Base-by-base conservation (phyloP, 192 early-diverging fungal genomes). In the Podila minutissima region DNA sequence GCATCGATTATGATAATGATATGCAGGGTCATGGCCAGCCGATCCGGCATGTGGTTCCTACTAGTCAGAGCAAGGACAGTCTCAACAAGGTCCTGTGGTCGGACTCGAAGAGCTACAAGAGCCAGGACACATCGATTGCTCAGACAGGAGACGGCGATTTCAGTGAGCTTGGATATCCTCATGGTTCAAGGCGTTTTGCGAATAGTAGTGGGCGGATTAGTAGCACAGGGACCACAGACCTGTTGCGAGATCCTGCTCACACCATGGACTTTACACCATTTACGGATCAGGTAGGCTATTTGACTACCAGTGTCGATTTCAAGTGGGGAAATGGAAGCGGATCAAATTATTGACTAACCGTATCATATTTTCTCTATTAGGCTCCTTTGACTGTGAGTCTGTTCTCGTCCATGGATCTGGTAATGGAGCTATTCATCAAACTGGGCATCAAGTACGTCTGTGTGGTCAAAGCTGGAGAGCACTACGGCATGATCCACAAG, bases 401-500 rank as follows among this genome's bases (percentile, higher is more conserved):
- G 15, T 89, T 91, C 66, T 86, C 94, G 31, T 92, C 93, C n/a
- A 91, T 96, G 73, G 94, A 97, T 69, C 67, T 98, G n/a, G 90
- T 94, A 0, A 85, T 92, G 68, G 95, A 95, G 57, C 62, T 97
- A 60, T 95, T 98, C 73, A 86, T 92, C 58, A 94, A 96, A 64
- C 71, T 98, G 49, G 96, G 97, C 4, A 83, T 94, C 31, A 89
- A 91, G 57, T 95, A 93, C 48, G 71, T 98, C 3, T 94, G 93
- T 73, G 95, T 98, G 12, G 89, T 90, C 10, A 84, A 93, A 59
- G 86, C 90, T 24, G 95, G 96, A 2, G 72, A 87, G 19, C 94
- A 89, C 59, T 89, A 91, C 50, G 97, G 96, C 22, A 88, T 96
- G 53, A 93, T 98, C 29, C 92, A 93, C 76, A 98, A 97, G 84